Conservation (phyloP, 208 protist genomes). For the Porcisia hertigi region DNA sequence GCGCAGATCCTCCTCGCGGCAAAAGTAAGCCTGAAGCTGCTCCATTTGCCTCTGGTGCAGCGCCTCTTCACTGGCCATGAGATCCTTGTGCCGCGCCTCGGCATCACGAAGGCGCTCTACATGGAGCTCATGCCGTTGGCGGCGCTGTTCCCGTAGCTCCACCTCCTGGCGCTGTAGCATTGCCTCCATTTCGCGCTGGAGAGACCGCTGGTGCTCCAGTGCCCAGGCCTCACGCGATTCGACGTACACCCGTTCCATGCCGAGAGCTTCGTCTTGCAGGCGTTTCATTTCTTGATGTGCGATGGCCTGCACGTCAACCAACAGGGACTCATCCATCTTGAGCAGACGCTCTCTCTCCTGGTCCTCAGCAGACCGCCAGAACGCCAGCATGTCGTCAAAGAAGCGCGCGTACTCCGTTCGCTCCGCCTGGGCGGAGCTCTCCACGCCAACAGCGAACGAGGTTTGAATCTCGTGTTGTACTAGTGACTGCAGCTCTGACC, state of each 20-base stretch:
- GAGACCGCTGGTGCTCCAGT: constrained; percentile 55
- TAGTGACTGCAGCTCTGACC: constrained; percentile 49
- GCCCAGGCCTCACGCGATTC: constrained; percentile 75
- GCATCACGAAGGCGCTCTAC: constrained; percentile 59
- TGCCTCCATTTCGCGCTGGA: constrained; percentile 60
- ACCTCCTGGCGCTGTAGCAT: constrained; percentile 45
- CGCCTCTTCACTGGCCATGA: constrained; percentile 48
- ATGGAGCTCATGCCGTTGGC: constrained; percentile 55
- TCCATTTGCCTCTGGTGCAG: constrained; percentile 67
- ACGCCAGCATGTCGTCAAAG: constrained; percentile 72
- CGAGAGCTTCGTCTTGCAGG: constrained; percentile 67
- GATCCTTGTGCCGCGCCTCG: constrained; percentile 59
- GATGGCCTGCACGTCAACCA: constrained; percentile 65
- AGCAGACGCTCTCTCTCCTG: constrained; percentile 60
- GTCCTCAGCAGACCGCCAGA: constrained; percentile 72
- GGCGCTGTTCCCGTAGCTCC: constrained; percentile 68
- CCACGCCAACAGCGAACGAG: constrained; percentile 64
- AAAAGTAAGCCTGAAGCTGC: constrained; percentile 55
- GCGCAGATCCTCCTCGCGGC: constrained; percentile 53
- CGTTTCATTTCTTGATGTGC: constrained; percentile 69
- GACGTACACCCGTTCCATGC: constrained; percentile 77
- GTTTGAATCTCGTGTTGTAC: constrained; percentile 71
- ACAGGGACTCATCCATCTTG: constrained; percentile 78
- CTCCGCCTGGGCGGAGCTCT: constrained; percentile 64
- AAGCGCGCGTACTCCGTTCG: constrained; percentile 52